Evolutionary conservation across 1,284 basidiomycete genomes (phyloP).

Genomic region (Entoloma clypeatum): DNA sequence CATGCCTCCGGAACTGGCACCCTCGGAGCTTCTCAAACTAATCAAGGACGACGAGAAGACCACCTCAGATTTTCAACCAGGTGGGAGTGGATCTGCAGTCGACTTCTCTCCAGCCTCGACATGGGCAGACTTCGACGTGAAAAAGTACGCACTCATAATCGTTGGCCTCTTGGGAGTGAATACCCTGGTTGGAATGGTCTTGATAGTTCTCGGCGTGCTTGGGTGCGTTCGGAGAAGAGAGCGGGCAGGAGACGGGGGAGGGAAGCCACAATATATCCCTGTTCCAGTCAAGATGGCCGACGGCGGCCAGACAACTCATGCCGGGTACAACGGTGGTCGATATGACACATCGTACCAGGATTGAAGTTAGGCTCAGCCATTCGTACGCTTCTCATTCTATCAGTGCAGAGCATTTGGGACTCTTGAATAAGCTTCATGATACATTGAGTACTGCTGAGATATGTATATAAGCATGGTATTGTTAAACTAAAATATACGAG

Average conservation of each 20-base stretch:
- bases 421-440: too few species aligned
- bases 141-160: conserved; percentile 23
- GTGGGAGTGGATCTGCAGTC: not conserved
- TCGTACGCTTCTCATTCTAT: too few species aligned
- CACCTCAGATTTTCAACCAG: too few species aligned
- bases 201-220: conserved; percentile 23
- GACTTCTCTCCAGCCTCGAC: conserved; percentile 1
- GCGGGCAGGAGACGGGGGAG: conserved; percentile 2
- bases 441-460: too few species aligned
- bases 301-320: too few species aligned
- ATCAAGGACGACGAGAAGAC: conserved; percentile 13
- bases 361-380: too few species aligned
- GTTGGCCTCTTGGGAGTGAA: conserved; percentile 27
- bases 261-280: conserved; percentile 18
- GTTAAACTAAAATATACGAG: too few species aligned
- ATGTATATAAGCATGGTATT: too few species aligned
- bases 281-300: too few species aligned
- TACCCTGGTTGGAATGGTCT: conserved; percentile 23
- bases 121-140: conserved; percentile 11
- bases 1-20: conserved; percentile 27
- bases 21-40: conserved; percentile 22
- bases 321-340: too few species aligned
- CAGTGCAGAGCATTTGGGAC: too few species aligned
- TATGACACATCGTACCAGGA: too few species aligned
- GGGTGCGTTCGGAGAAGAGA: conserved; percentile 24